Conservation (phyloP, 2,329 filamentous ascomycete genomes). For the Camillea tinctor region DNA sequence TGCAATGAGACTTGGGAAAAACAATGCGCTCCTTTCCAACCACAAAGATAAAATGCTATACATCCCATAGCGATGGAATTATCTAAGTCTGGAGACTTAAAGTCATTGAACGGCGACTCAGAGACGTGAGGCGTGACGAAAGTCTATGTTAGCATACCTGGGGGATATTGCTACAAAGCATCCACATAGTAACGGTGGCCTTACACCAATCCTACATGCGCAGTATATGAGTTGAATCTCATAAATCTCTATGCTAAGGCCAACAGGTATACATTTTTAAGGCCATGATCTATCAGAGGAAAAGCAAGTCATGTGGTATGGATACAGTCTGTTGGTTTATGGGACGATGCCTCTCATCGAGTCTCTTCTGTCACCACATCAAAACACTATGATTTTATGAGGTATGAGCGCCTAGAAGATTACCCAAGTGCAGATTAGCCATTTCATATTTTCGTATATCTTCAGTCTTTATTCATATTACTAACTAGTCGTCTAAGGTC, state of each 20-base stretch:
- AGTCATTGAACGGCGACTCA: background rate
- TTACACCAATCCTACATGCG: too few relatives aligned
- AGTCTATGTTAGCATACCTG: too few relatives aligned
- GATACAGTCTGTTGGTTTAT: background rate
- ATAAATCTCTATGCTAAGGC: too few relatives aligned
- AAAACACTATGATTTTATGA: background rate
- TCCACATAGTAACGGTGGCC: too few relatives aligned
- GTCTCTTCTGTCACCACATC: background rate
- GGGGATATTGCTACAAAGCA: too few relatives aligned
- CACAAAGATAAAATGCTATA: slow-evolving; percentile 20
- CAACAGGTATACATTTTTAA: background rate
- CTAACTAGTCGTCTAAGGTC: background rate
- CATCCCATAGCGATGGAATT: background rate
- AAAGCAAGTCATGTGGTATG: background rate
- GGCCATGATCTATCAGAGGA: background rate
- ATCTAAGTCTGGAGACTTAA: background rate
- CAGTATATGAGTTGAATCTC: too few relatives aligned
- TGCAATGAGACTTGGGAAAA: slow-evolving; percentile 44
- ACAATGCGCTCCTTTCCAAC: slow-evolving; percentile 36
- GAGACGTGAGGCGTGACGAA: background rate
- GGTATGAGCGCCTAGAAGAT: background rate
- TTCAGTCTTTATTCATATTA: background rate
- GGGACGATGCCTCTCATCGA: background rate
- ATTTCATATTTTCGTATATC: background rate
- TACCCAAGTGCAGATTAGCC: background rate